Conservation (phyloP, 1,284 basidiomycete genomes). For the Leccinum ponderosum region DNA sequence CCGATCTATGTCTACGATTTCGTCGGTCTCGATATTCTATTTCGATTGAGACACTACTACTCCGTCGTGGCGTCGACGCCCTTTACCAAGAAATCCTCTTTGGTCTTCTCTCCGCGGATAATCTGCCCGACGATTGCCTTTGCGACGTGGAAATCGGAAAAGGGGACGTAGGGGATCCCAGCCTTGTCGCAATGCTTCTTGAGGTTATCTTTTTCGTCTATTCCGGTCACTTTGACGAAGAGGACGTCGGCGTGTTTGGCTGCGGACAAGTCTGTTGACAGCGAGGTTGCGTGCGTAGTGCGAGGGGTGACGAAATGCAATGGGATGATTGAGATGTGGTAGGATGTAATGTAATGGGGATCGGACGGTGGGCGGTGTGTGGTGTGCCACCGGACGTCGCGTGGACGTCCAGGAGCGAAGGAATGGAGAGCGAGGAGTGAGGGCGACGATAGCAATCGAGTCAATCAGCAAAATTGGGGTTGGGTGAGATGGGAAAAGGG, state of each 20-base stretch:
- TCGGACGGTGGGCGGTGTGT: background rate
- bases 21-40: background rate
- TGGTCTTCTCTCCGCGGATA: slow-evolving; percentile 20
- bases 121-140: slow-evolving; percentile 26
- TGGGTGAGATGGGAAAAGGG: background rate
- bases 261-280: slow-evolving; percentile 77
- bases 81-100: slow-evolving; percentile 24
- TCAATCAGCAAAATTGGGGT: background rate
- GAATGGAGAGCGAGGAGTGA: background rate
- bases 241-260: slow-evolving; percentile 88
- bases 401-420: background rate
- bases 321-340: background rate
- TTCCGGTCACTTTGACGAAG: slow-evolving; percentile 82
- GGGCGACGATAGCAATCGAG: background rate
- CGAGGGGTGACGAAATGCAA: background rate
- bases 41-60: background rate
- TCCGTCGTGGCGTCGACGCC: background rate
- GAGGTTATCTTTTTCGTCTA: slow-evolving; percentile 80
- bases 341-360: background rate
- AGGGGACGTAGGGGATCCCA: slow-evolving; percentile 68
- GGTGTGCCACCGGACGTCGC: background rate
- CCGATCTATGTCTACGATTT: background rate
- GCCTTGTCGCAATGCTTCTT: slow-evolving; percentile 73
- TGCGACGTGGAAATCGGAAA: slow-evolving; percentile 53
- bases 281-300: background rate